Evolutionary conservation across 2,329 filamentous ascomycete species (phyloP), one percentile per base, ranked within the genome.

Genomic region (Trichoderma citrinoviride): DNA sequence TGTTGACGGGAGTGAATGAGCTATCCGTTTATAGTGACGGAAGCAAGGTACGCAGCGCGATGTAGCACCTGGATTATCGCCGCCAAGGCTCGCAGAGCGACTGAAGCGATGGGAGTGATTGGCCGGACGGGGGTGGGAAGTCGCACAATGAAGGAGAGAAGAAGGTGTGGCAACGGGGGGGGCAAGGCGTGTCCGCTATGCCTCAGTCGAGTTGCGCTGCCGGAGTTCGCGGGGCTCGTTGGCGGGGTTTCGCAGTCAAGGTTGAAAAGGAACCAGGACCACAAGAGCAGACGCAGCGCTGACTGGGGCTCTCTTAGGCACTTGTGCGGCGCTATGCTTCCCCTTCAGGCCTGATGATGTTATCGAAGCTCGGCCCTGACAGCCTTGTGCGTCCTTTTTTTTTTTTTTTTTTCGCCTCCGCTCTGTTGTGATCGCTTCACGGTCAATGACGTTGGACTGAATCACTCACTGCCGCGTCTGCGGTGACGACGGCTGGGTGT

Each of bases 201-300:
- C 27, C 43, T 15, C 43, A 25, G 25, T 25, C 56, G 46, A 37
- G 33, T 37, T 14, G 33, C 33, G 33, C 14, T 12, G 25, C 57
- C 60, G 60, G 60, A 62, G 60, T n/a, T 62, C 49, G 60, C 60
- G 60, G 60, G 60, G 60, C 27, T 62, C 23, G 8, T 54, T 54
- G 60, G 60, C 60, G 60, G 60, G 60, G 60, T 10, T 37, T 53
- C 19, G 41, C 29, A 50, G 53, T 17, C 17, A 37, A 37, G 47
- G 15, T 15, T 23, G 21, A 14, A 29, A 19, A 23, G 44, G 37
- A 17, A 37, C n/a, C 7, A 40, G n/a, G 12, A 17, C 33, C n/a
- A 41, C n/a, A 46, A 12, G 27, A 44, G 21, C 29, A 14, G 49
- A 52, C 29, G 58, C 37, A 46, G 44, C 46, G 25, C 56, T 49